Evolutionary conservation across 2,329 filamentous ascomycete genomes (phyloP), one percentile per base, ranked within the genome.

Genomic region (Elsinoe fawcettii): DNA sequence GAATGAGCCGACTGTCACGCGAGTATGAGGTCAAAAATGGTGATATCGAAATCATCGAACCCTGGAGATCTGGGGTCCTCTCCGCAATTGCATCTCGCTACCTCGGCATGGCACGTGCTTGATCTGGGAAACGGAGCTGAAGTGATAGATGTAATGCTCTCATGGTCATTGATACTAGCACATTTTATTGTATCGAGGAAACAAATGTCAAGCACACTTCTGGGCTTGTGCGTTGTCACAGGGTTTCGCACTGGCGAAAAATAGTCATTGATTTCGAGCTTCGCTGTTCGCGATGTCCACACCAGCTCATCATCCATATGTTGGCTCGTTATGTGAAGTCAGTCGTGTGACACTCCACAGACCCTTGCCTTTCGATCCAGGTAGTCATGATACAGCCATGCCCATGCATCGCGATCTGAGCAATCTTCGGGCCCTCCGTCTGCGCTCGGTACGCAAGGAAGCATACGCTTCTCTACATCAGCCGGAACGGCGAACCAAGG

Each of bases 401-500:
- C 53, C 64, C 65, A 67, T 14, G 60, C 55, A 9, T 65, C 59
- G 22, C 62, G 63, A 32, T 65, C 58, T 16, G 60, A 51, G 57
- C 65, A 67, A 37, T 66, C 62, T 39, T 61, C 53, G 41, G 56
- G 56, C 36, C 51, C 49, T n/a, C 25, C 54, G 30, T 56, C 58
- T 7, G 12, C 43, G 12, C 34, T 25, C 8, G 57, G 69, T 51
- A 74, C 75, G 58, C 71, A 67, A 5, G 73, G 74, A 63, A 71
- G 70, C 59, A 71, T 69, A 54, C 71, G 68, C 34, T 65, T 63
- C 5, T 72, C 60, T 18, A 70, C 66, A 34, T 71, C 66, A 12
- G 61, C 41, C n/a, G 69, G 64, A 66, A 65, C 70, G 67, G 73
- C 70, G 51, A 80, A 68, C 80, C 80, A 83, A 2, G 81, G 81